Percentiles rank a stretch among this genome's conserved stretches.
Evolutionary conservation across 768 basidiomycete genomes (phyloP).

Genomic region (Lyophyllum atratum): DNA sequence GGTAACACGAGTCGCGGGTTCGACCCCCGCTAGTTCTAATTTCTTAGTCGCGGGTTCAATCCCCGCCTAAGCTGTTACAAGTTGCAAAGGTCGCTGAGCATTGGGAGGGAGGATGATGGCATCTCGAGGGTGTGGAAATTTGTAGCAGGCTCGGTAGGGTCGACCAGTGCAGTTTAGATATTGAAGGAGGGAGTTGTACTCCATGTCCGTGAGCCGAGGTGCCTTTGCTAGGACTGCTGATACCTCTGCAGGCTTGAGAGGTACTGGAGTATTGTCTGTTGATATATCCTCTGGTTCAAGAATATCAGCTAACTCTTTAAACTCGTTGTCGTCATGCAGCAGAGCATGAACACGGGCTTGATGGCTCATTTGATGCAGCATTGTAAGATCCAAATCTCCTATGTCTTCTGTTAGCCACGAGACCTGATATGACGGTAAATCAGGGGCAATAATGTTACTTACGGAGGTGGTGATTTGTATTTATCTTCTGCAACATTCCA

Average conservation of each 20-base stretch:
- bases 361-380: slow-evolving; percentile 8
- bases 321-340: slow-evolving; percentile 2
- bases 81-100: slow-evolving; percentile 9
- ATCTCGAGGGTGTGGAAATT: slow-evolving; percentile 14
- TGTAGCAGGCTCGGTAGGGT: slow-evolving; percentile 9
- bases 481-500: background rate
- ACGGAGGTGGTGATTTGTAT: background rate
- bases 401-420: background rate
- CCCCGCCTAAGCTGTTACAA: no score
- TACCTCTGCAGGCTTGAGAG: background rate
- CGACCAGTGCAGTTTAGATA: slow-evolving; percentile 17
- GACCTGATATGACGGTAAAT: background rate
- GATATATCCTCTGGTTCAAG: background rate
- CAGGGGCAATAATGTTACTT: background rate
- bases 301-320: slow-evolving; percentile 4
- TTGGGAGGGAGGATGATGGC: slow-evolving; percentile 16
- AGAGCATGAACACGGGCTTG: slow-evolving; percentile 6
- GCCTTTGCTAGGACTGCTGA: slow-evolving; percentile 12
- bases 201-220: slow-evolving; percentile 2
- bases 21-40: no score
- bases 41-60: no score
- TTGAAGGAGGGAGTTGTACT: slow-evolving; percentile 16
- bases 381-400: slow-evolving; percentile 12
- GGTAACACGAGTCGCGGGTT: no score
- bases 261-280: background rate